Evolutionary conservation across 2,329 filamentous ascomycete species (phyloP), one percentile per base, ranked within the genome.

Genomic region (Chaetothyriales sp.): DNA sequence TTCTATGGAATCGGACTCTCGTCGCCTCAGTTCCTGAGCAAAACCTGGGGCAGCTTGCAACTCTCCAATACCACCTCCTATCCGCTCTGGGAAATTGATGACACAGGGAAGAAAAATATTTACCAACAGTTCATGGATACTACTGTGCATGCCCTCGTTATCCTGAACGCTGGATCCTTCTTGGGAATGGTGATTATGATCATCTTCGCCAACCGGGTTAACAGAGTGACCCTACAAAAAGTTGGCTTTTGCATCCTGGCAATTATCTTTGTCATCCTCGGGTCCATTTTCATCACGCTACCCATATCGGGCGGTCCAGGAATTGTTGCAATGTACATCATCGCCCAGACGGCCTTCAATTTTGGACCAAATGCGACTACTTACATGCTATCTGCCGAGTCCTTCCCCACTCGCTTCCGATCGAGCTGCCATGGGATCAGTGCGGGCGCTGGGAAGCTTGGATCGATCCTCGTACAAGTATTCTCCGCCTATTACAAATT

Each of bases 1-100:
- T 79, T 78, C 56, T 78, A 78, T 54, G 77, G 76, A 2, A 74
- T 78, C 51, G 73, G 73, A 2, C 66, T 78, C 4, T 69, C 68
- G 0, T 69, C 62, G 25, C 68, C 69, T 1, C 67, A 70, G 48
- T 69, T 68, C 47, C 60, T 71, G 7, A 66, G 67, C 3, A 70
- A 69, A 51, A 69, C 67, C 0, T 70, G 67, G 68, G 66, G 66
- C 1, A 57, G 58, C 0, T 56, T 70, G 19, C 53, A 66, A 19
- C 56, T 70, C 47, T 29, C 51, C 2, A 48, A 56, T 0, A 18
- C 62, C 2, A 45, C 47, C 5, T 18, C 40, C 33, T 43, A 44
- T 8, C 68, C 68, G 7, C 57, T 58, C 22, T 71, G 69, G 69
- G 56, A 63, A 57, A 70, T 65, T 1, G 57, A 66, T 29, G 62